Base-by-base conservation (phyloP, 2,329 filamentous ascomycete species). In the Penicillium sp. region DNA sequence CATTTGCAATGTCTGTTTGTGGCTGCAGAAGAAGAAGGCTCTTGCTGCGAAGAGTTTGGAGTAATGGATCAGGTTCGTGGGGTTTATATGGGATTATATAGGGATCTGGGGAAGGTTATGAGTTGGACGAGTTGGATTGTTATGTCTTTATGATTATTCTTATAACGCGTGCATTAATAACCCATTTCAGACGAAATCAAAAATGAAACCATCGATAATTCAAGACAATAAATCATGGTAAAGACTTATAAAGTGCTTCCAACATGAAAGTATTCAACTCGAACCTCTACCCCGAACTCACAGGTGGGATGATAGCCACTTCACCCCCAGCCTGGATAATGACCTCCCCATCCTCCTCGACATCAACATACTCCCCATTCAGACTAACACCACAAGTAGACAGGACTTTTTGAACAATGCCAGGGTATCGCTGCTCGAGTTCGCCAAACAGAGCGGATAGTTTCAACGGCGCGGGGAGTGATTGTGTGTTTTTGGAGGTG, bases 1-100 rank as follows among this genome's bases (percentile, higher is more conserved):
- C 44, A 73, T 87, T 48, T 79, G 83, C 44, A 82, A 80, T 31
- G 73, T 79, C 53, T 84, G 85, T 63, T 77, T 90, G 38, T 89
- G 86, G 84, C 81, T 83, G 60, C 81, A 83, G 64, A 76, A 81
- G 67, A 83, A 83, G 67, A 83, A 83, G 74, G 63, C 73, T 5
- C 60, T 69, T 32, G 56, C 62, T 6, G 61, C 43, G 20, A 55
- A 59, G 39, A 60, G 67, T 38, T 37, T 59, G 18, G 59, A 61
- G 50, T 62, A 47, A 44, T 37, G 9, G 16, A 13, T 4, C 1
- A 7, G 29, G 3, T 26, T 26, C 7, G 8, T 8, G 24, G 24
- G 16, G 29, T 4, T 4, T 26, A 26, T 26, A 26, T 35, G 14
- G 32, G 32, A 35, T 32, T 35, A 38, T 24, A 26, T 29, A 1